Percentiles rank a stretch among this genome's conserved stretches.
Evolutionary conservation across 371 early-diverging fungal genomes (phyloP).

Genomic region (Rhizopus stolonifer): DNA sequence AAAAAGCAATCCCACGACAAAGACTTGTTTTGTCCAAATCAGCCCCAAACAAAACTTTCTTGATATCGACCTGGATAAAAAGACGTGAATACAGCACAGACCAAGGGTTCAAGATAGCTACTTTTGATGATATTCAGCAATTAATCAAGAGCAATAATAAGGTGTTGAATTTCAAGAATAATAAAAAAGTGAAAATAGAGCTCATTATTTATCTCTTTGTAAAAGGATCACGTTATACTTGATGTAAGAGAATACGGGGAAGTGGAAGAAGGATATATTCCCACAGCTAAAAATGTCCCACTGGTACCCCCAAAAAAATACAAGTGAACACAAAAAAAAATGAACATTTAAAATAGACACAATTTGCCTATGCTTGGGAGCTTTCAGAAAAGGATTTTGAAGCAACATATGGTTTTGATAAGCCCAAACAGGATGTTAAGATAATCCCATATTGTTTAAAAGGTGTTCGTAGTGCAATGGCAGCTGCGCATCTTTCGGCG

Average conservation of each 20-base stretch:
- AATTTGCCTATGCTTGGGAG: slow-evolving; percentile 51
- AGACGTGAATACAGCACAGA: not conserved
- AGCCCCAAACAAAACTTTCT: not conserved
- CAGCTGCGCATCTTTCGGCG: slow-evolving; percentile 51
- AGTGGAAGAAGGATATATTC: slow-evolving; percentile 55
- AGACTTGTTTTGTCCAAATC: not conserved
- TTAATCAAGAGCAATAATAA: slow-evolving; percentile 1
- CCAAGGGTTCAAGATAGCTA: not conserved
- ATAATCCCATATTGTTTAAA: slow-evolving; percentile 62
- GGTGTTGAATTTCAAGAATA: no score
- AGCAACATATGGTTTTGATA: slow-evolving; percentile 54
- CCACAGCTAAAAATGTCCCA: slow-evolving; percentile 61
- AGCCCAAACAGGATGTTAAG: slow-evolving; percentile 36
- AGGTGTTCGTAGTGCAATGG: slow-evolving; percentile 58
- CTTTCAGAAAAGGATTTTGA: slow-evolving; percentile 47
- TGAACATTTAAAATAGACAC: slow-evolving; percentile 31
- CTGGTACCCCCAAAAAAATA: slow-evolving; percentile 34
- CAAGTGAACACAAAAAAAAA: not conserved
- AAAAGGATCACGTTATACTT: slow-evolving; percentile 36
- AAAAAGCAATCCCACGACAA: not conserved
- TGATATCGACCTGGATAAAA: not conserved
- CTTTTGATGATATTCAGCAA: slow-evolving; percentile 2
- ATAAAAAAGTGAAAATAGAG: no score
- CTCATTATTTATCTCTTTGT: not conserved
- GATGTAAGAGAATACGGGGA: slow-evolving; percentile 65